phyloP scores from a whole-genome alignment of 2,329 filamentous ascomycete genomes.

The Calonectria crousiana region DNA sequence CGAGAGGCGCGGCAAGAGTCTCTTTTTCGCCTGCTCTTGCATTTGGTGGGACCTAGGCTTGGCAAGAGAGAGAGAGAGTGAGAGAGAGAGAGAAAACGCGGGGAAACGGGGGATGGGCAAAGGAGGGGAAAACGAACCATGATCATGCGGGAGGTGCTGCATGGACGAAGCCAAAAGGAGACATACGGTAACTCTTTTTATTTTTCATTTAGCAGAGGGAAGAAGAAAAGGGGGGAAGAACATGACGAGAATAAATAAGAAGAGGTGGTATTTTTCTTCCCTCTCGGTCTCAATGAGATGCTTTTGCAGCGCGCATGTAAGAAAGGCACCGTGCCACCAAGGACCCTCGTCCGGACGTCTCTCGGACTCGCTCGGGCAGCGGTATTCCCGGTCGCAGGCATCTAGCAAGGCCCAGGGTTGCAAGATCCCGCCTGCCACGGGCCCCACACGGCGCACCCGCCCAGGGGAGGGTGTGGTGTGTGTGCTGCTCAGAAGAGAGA shows the following conservation, averaged over 20 bases:
- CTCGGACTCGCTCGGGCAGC: conserved; percentile 34
- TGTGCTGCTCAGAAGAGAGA: background rate
- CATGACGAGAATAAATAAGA: background rate
- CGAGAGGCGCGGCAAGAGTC: conserved; percentile 16
- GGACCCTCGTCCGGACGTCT: conserved; percentile 41
- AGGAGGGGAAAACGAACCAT: conserved; percentile 38
- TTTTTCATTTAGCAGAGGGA: background rate
- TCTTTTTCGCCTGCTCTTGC: background rate
- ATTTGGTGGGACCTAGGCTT: background rate
- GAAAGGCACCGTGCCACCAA: background rate
- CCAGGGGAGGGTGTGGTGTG: background rate
- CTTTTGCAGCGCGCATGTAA: background rate
- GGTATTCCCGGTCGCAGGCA: conserved; percentile 18
- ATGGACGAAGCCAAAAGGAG: conserved; percentile 9
- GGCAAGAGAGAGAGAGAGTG: background rate
- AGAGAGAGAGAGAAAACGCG: conserved; percentile 34
- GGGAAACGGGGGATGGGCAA: conserved; percentile 44
- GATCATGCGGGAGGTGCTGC: conserved; percentile 32
- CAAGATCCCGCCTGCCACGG: conserved; percentile 12
- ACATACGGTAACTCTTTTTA: background rate
- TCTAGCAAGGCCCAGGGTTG: conserved; percentile 12
- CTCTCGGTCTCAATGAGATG: background rate
- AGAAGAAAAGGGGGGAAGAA: background rate
- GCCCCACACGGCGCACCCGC: background rate
- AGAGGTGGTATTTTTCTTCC: background rate